Percentiles rank a stretch among this genome's conserved stretches.
Conservation (phyloP, 345 rosid genomes). For the Mangifera indica region DNA sequence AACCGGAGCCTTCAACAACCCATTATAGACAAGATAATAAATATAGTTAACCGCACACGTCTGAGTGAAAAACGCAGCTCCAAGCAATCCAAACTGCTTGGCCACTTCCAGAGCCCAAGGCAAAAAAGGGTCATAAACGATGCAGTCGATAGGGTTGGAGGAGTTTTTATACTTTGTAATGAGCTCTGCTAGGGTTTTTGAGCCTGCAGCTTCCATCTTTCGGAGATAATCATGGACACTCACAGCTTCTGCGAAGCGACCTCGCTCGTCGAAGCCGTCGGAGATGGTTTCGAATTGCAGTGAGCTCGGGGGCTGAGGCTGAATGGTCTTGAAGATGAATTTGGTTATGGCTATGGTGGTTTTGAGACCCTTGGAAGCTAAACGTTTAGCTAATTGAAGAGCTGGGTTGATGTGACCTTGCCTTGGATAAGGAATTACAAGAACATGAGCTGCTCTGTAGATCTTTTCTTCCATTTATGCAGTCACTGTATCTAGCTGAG, state of each 20-base stretch:
- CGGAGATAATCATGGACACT: conserved; percentile 33
- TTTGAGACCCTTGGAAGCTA: conserved; percentile 41
- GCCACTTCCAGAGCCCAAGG: conserved; percentile 69
- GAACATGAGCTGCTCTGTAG: too few relatives aligned
- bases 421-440: conserved; percentile 36
- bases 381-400: conserved; percentile 48
- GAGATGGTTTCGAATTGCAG: conserved; percentile 39
- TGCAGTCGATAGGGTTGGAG: conserved; percentile 40
- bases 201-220: conserved; percentile 38
- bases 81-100: conserved; percentile 43
- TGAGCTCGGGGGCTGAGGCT: conserved; percentile 10
- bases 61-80: conserved; percentile 70
- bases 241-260: conserved; percentile 26
- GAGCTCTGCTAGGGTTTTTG: conserved; percentile 45
- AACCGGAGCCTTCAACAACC: conserved; percentile 44
- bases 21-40: conserved; percentile 39
- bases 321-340: conserved; percentile 33
- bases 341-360: conserved; percentile 38
- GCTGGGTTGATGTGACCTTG: conserved; percentile 54
- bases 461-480: too few relatives aligned
- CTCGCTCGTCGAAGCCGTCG: conserved; percentile 38
- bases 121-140: conserved; percentile 61
- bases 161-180: conserved; percentile 34
- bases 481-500: too few relatives aligned
- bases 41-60: conserved; percentile 57